These are phyloP conservation scores for Aspergillus coremiiformis DNA, from an alignment of 495 filamentous ascomycete species.

Conservation along the genomic window DNA sequence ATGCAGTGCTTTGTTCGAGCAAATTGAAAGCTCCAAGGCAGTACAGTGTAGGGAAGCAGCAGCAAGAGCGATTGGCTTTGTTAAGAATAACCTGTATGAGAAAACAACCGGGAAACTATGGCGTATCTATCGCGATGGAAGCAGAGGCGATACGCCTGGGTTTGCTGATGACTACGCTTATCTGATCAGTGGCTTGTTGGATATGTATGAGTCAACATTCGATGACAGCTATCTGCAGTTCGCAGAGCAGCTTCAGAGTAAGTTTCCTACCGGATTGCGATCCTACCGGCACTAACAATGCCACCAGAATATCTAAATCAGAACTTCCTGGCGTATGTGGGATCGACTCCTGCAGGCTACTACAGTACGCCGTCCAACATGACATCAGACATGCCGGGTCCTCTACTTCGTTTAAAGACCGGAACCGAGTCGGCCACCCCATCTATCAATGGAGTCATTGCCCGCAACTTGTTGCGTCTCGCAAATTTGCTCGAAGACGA, in stretches of 20 bases:
- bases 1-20: conserved; percentile 57
- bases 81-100: conserved; percentile 72
- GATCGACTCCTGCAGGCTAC: conserved; percentile 56
- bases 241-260: conserved; percentile 77
- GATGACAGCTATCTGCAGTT: conserved; percentile 72
- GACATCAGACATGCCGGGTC: conserved; percentile 62
- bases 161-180: conserved; percentile 97
- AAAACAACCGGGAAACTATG: conserved; percentile 53
- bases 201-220: conserved; percentile 83
- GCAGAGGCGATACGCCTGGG: conserved; percentile 57
- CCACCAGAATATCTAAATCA: conserved; percentile 54
- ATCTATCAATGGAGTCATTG: conserved; percentile 77
- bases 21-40: conserved; percentile 51
- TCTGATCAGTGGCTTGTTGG: conserved; percentile 72
- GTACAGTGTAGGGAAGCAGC: conserved; percentile 57
- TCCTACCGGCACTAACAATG: conserved; percentile 13
- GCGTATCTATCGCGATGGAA: conserved; percentile 69
- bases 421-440: conserved; percentile 89
- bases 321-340: conserved; percentile 56
- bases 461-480: conserved; percentile 76
- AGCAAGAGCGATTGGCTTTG: conserved; percentile 63
- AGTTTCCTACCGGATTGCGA: conserved; percentile 11
- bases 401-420: conserved; percentile 83
- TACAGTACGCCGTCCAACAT: conserved; percentile 66
- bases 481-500: conserved; percentile 61